Evolutionary conservation across 768 basidiomycete genomes (phyloP), one percentile per base, ranked within the genome.

Genomic region (Hypholoma fasciculare): DNA sequence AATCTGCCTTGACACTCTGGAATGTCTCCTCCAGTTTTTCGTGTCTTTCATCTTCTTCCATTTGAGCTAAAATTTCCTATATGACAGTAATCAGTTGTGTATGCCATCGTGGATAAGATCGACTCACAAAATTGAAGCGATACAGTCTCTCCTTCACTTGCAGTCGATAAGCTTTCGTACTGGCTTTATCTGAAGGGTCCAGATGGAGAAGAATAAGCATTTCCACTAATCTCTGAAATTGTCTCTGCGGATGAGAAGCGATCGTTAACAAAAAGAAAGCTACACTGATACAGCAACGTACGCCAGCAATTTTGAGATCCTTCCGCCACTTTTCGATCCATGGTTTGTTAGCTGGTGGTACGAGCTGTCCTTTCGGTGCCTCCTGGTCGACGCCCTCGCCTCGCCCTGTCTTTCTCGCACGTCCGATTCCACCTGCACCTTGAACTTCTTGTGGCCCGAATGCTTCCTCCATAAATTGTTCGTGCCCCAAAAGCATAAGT

Each of bases 131-230:
- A 74, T 98, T 99, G 75, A 98, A 98, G 19, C 94, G 82, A 68
- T 92, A 98, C 44, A 99, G 72, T 38, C 97, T 84, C 71, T 97
- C 94, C 74, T 99, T 99, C 67, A 96, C 94, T 71, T 94, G 90
- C 34, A 99, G 71, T 52, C 96, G 80, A 71, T 89, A 97, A 9
- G 89, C 86, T 52, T 78, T 84, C 63, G 78, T 71, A 23, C 78
- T 76, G 23, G 74, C 76, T 52, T 74, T 61, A 66, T 96, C 88
- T 2, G 73, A 66, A 4, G 83, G 78, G 63, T 94, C 85, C 60
- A 96, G 74, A 36, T 85, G 82, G 54, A 85, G 69, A 61, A 96
- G 79, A 51, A 92, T 83, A 23, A 97, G 77, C 92, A 97, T 97
- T 74, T 99, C 97, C 39, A 92, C 74, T 20, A 98, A 80, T 30